phyloP scores from a whole-genome alignment of 2,329 filamentous ascomycete species.

The Anisogramma anomala region DNA sequence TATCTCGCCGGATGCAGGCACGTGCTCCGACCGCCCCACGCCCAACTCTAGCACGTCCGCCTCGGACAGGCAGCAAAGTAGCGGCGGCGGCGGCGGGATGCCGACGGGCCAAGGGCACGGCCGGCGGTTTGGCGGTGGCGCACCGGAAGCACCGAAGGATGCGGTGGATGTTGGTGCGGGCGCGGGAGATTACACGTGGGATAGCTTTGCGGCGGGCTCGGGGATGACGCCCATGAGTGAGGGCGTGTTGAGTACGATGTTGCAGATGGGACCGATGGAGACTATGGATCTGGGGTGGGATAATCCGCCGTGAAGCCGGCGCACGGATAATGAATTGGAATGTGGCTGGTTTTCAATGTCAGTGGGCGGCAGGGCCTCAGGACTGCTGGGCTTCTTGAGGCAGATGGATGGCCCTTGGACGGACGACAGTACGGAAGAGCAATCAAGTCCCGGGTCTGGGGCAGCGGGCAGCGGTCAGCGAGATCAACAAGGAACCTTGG shows the following conservation, averaged over 20 bases:
- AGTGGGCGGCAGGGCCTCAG: background rate
- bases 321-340: no score
- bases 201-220: conserved; percentile 24
- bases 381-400: background rate
- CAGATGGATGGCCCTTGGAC: background rate
- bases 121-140: conserved; percentile 23
- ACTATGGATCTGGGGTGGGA: conserved; percentile 45
- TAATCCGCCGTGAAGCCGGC: conserved; percentile 18
- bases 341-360: background rate
- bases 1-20: conserved; percentile 36
- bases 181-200: conserved; percentile 24
- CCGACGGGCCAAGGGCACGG: conserved; percentile 25
- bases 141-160: conserved; percentile 25
- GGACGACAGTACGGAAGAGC: background rate
- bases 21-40: conserved; percentile 41
- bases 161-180: conserved; percentile 12
- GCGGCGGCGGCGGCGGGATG: conserved; percentile 23
- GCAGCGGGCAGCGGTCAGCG: background rate
- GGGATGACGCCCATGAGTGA: conserved; percentile 46
- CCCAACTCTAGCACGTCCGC: conserved; percentile 45
- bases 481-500: no score
- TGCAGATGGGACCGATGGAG: conserved; percentile 50
- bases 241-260: conserved; percentile 44
- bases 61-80: conserved; percentile 26
- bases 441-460: background rate